phyloP scores from a whole-genome alignment of 306 rosid genomes.

The Malus sylvestris region DNA sequence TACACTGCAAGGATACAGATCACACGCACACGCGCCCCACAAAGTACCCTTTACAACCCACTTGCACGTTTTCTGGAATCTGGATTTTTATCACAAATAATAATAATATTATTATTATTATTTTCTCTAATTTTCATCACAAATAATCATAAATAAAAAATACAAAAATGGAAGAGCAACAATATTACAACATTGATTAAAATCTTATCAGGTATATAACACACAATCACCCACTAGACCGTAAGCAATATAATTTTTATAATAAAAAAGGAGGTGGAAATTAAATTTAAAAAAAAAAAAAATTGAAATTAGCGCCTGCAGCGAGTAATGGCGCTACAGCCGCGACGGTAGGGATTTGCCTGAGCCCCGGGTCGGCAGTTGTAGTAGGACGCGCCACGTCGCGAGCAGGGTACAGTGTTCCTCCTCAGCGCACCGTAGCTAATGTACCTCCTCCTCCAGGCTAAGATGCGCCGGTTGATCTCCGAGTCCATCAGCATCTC shows the following conservation, averaged over 20 bases:
- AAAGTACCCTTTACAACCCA: background rate
- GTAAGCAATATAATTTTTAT: background rate
- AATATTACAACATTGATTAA: background rate
- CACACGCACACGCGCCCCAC: background rate
- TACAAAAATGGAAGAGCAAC: background rate
- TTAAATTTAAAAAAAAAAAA: background rate
- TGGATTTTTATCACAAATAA: background rate
- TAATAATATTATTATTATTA: background rate
- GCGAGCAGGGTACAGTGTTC: slow-evolving; percentile 83
- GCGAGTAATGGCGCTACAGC: slow-evolving; percentile 76
- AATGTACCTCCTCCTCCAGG: slow-evolving; percentile 42
- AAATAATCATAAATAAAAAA: background rate
- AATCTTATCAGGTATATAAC: slow-evolving; percentile 6
- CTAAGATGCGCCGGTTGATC: slow-evolving; percentile 76
- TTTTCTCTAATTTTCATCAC: background rate
- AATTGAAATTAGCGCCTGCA: slow-evolving; percentile 53
- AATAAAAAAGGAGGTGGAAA: background rate
- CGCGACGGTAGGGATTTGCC: slow-evolving; percentile 89
- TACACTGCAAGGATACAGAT: background rate
- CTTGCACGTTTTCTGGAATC: background rate
- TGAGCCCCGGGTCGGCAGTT: slow-evolving; percentile 85
- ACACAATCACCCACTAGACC: background rate
- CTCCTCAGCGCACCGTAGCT: slow-evolving; percentile 95
- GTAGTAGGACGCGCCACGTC: slow-evolving; percentile 94
- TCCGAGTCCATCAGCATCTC: slow-evolving; percentile 87